A percentile compares a stretch with the other conserved stretches of the same genome.
Evolutionary conservation across 495 filamentous ascomycete species (phyloP).

Genomic region (Penicillium paradoxum): DNA sequence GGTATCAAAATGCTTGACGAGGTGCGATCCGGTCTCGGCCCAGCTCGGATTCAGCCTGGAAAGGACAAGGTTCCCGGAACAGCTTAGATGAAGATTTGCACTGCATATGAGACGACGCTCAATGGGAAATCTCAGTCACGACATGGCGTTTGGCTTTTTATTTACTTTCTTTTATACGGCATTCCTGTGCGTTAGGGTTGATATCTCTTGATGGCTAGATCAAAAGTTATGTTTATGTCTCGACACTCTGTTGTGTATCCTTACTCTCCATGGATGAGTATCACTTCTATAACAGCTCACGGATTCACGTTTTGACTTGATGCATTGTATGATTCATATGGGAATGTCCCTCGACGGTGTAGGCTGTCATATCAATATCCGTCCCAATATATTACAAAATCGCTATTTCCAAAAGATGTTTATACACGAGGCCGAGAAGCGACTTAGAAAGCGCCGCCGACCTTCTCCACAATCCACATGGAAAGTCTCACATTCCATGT

Average conservation of each 20-base stretch:
- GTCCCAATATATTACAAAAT: slow-evolving; percentile 2
- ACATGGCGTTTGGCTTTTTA: slow-evolving; percentile 23
- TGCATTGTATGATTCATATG: neutral
- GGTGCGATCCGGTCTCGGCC: slow-evolving; percentile 73
- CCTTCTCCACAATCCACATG: slow-evolving; percentile 79
- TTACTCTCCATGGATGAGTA: slow-evolving; percentile 10
- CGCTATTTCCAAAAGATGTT: slow-evolving; percentile 3
- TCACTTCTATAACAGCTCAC: slow-evolving; percentile 11
- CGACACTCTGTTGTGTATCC: slow-evolving; percentile 3
- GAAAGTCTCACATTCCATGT: slow-evolving; percentile 79
- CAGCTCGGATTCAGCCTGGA: slow-evolving; percentile 45
- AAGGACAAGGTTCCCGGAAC: slow-evolving; percentile 26
- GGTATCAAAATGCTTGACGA: slow-evolving; percentile 90
- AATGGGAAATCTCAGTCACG: slow-evolving; percentile 24
- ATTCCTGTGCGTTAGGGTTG: slow-evolving; percentile 17
- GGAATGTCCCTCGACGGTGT: neutral
- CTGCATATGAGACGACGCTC: slow-evolving; percentile 25
- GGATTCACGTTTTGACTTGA: slow-evolving; percentile 14
- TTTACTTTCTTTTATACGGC: slow-evolving; percentile 11
- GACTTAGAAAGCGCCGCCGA: slow-evolving; percentile 62
- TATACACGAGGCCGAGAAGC: slow-evolving; percentile 7
- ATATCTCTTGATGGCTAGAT: slow-evolving; percentile 18
- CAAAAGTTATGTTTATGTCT: slow-evolving; percentile 21
- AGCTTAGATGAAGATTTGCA: slow-evolving; percentile 19
- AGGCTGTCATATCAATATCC: neutral